Evolutionary conservation across 2,329 filamentous ascomycete genomes (phyloP), one percentile per base, ranked within the genome.

Genomic region (Cladorrhinum sp.): DNA sequence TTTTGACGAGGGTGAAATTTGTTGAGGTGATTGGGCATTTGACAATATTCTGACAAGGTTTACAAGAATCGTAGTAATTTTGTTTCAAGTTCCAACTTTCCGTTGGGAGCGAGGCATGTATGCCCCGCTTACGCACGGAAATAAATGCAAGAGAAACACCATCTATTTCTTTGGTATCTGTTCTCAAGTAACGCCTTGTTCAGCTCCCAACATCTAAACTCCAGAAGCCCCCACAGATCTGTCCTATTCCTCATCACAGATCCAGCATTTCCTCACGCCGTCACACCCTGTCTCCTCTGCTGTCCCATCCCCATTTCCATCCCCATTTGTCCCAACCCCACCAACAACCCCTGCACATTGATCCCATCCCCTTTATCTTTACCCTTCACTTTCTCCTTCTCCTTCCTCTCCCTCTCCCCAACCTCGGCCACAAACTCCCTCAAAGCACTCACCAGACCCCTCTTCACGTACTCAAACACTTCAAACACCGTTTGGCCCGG

Each of bases 381-480:
- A 5, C 7, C 30, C 33, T 21, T 53, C 53, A 33, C 2, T 57
- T 30, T 42, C 16, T 26, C 18, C 30, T 28, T 14, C 55, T 20
- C 30, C 39, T 24, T 24, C 55, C 55, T 28, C 42, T 46, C 42
- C 42, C n/a, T 28, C n/a, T 33, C 52, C 36, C 48, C 20, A 20
- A 42, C 56, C 30, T 54, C 50, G 48, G 62, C 52, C 72, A 18
- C 76, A 74, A 79, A 82, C 76, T 5, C 89, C 87, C 66, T 91
- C 86, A 67, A 86, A 85, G 48, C 89, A 14, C 85, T 86, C 1
- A 85, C 80, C 55, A 91, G 75, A 20, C 86, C 83, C 64, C 87
- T 80, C 1, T 89, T 73, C 68, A 85, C 81, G 84, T 87, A 91
- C 2, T 81, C 71, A 2, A 81, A 79, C 9, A 83, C 69, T 30